Evolutionary conservation across 257 asterid species (phyloP), one percentile per base, ranked within the genome.

Genomic region (Petrea volubilis): DNA sequence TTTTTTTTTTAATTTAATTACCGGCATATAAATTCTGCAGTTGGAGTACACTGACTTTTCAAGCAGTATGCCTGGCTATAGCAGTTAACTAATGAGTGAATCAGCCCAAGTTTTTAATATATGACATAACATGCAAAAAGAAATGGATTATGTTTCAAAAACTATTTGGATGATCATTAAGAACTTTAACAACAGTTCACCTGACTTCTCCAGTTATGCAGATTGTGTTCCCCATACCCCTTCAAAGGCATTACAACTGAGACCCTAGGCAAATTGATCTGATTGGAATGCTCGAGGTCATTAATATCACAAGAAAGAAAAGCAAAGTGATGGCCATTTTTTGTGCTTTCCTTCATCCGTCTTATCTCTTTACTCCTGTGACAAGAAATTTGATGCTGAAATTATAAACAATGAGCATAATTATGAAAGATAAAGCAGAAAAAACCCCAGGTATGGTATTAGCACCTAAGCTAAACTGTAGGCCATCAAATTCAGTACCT

Each of bases 191-290:
- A 68, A 50, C 64, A 66, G 8, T 69, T 83, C 73, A 92, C 99
- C 98, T 95, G 99, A 72, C 83, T 83, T 80, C 96, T 92, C 99
- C 99, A 95, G 82, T 95, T 95, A 77, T 92, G 99, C 15, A 95
- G 85, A 84, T 95, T 95, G 79, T 95, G 97, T 76, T 95, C 99
- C 70, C 99, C 98, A 51, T 88, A 95, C 36, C 99, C 99, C 85
- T 95, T 95, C 78, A 95, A 77, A 58, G 99, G 99, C 99, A 95
- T 88, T 70, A 95, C 96, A 52, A 95, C 96, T 60, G 99, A 75
- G 74, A 95, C 97, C 76, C 83, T 88, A 24, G 99, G 99, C 86
- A 95, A 85, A 14, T 80, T 79, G 82, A 67, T 81, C 86, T 95
- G 97, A 68, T 76, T 85, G 69, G 90, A 88, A 78, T 91, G 94